Evolutionary conservation across 768 basidiomycete species (phyloP), one percentile per base, ranked within the genome.

Genomic region (Pisolithus marmoratus): DNA sequence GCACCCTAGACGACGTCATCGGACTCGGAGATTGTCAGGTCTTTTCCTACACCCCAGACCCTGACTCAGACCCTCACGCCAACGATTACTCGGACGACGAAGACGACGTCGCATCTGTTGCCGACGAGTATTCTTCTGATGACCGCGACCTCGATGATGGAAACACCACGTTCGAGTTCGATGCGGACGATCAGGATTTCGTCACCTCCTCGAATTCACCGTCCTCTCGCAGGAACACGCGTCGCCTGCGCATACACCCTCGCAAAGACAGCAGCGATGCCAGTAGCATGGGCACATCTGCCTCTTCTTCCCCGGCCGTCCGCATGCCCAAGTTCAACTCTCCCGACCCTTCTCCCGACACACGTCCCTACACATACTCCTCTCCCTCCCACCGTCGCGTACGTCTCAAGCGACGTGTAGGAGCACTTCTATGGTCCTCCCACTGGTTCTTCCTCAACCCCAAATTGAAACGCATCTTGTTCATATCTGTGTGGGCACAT

Each of bases 361-460:
- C 24, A 27, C 43, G 15, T 27, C 26, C 15, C 45, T 23, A n/a
- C 20, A 31, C 23, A 2, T 19, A 19, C 19, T n/a, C n/a, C 12
- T 67, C 69, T 34, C 65, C 69, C 4, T 53, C 62, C 46, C 53
- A 24, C 36, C 58, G 71, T 69, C 74, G 74, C 57, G 71, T 79
- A 50, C 76, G 74, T 31, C 61, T 79, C 49, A 81, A 78, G 62
- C 80, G 71, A 26, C 64, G 84, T 56, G 78, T 82, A 19, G 90
- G 91, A 17, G 87, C 91, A 4, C 72, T 97, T 52, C 76, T 97
- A 7, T 98, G 94, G 94, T 94, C 90, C 31, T 91, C 90, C 11
- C 91, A 95, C 66, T 95, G 92, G 86, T 97, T 98, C 76, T 95
- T 98, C 74, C 74, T 92, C 61, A 95, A 94, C 75, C 81, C 87